Percentiles rank a stretch among this genome's conserved stretches.
Conservation (phyloP, 805 yeast genomes). For the Scheffersomyces spartinae region DNA sequence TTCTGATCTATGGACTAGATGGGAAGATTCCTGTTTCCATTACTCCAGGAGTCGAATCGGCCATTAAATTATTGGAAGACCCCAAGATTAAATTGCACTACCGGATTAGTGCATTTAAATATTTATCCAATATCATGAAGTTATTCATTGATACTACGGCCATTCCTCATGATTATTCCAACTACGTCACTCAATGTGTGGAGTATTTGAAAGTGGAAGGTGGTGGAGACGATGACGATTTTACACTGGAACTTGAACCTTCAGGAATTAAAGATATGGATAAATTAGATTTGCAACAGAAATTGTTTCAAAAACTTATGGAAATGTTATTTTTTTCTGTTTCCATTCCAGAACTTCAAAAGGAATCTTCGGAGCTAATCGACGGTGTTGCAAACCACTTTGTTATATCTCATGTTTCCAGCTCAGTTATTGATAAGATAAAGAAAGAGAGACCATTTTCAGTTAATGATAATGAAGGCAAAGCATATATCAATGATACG, state of each 20-base stretch:
- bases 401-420: conserved; percentile 65
- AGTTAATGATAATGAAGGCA: conserved; percentile 72
- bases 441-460: conserved; percentile 61
- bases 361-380: conserved; percentile 53
- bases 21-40: conserved; percentile 56
- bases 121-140: conserved; percentile 53
- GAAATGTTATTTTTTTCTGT: conserved; percentile 68
- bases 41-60: conserved; percentile 75
- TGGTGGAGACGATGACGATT: conserved; percentile 7
- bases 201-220: conserved; percentile 25
- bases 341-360: conserved; percentile 59
- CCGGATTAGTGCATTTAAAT: conserved; percentile 66
- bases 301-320: conserved; percentile 49
- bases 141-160: conserved; percentile 51
- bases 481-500: conserved; percentile 54
- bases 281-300: conserved; percentile 49
- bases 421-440: conserved; percentile 56
- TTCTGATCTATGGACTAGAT: conserved; percentile 59
- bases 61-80: conserved; percentile 65
- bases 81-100: conserved; percentile 51
- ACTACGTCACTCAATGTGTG: conserved; percentile 39
- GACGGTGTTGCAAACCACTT: conserved; percentile 68
- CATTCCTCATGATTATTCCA: conserved; percentile 31
- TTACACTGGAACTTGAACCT: conserved; percentile 17
- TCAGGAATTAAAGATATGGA: conserved; percentile 35